Base-by-base conservation (phyloP, 2,329 filamentous ascomycete genomes). In the Sporothrix inflata region DNA sequence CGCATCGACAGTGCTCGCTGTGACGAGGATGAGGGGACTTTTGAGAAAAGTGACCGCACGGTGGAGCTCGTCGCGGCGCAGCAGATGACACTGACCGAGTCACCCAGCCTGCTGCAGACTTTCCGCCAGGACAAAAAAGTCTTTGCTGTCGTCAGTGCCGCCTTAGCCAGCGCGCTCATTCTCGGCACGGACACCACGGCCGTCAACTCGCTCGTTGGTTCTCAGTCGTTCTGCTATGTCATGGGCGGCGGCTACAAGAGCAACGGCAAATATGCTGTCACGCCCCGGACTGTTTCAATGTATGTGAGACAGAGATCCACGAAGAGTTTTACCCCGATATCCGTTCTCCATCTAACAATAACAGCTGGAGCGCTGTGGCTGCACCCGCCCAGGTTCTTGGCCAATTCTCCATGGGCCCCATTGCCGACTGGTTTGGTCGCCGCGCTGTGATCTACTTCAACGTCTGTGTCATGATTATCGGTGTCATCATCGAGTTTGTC, bases 201-300 rank as follows among this genome's bases (percentile, higher is more conserved):
- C 16, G 60, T 63, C 34, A 63, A 63, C 60, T 63, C 60, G n/a
- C 60, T 63, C 34, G 60, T 63, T n/a, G 60, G 60, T 8, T 63
- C 60, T 14, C 60, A 63, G 60, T 63, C 60, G 19, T 63, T 63
- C 30, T 63, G 60, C 34, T 63, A 63, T 63, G 60, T 63, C 60
- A 63, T 63, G 60, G 60, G 60, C 6, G 60, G 34, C 5, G 60
- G 60, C 34, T 63, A 63, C 60, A 63, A 21, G 19, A 63, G 60
- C 60, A 63, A 42, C 30, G 60, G 60, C 1, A 63, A 63, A 63
- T 63, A 63, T 12, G 60, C 60, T 16, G 60, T 63, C 16, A 42
- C 60, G n/a, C 60, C 60, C 1, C n/a, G 21, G 19, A 63, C 60
- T 3, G 60, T 63, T 5, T 63, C 60, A 0, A 63, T 63, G 60